Conservation (phyloP, 1,139 yeast species). For the Pichia sp. region DNA sequence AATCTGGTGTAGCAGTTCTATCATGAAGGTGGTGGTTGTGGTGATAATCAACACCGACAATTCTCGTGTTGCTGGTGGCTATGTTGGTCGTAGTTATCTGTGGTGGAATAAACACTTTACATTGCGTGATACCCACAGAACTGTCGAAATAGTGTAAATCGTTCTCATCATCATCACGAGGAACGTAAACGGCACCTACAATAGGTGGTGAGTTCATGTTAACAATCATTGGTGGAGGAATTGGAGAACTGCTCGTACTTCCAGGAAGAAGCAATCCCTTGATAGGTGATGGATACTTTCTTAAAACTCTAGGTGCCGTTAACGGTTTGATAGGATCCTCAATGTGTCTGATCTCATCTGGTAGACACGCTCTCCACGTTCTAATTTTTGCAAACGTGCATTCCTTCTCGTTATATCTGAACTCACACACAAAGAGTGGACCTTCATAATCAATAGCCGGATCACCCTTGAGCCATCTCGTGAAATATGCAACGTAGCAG, state of each 20-base stretch:
- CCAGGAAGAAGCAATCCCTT: slow-evolving; percentile 66
- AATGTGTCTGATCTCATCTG: slow-evolving; percentile 86
- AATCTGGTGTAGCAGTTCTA: too few relatives aligned
- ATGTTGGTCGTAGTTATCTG: too few relatives aligned
- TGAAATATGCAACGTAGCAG: slow-evolving; percentile 90
- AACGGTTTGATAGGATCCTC: slow-evolving; percentile 73
- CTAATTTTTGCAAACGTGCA: slow-evolving; percentile 89
- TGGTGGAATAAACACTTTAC: slow-evolving; percentile 26
- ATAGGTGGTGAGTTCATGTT: slow-evolving; percentile 85
- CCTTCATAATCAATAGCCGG: slow-evolving; percentile 76
- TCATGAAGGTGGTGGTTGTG: too few relatives aligned
- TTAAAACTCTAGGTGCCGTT: slow-evolving; percentile 56
- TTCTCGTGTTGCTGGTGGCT: not conserved
- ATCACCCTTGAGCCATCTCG: slow-evolving; percentile 91
- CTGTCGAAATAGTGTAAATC: slow-evolving; percentile 66
- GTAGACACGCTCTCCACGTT: slow-evolving; percentile 98
- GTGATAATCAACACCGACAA: too few relatives aligned
- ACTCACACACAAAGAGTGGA: slow-evolving; percentile 91
- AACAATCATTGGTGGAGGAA: slow-evolving; percentile 80
- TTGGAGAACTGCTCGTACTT: slow-evolving; percentile 63
- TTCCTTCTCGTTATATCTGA: slow-evolving; percentile 84
- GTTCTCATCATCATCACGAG: slow-evolving; percentile 69
- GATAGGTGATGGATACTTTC: slow-evolving; percentile 77
- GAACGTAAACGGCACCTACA: slow-evolving; percentile 80
- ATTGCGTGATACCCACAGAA: slow-evolving; percentile 19